Evolutionary conservation across 139 green algal species (phyloP).

Genomic region (Coelastrella sp.): DNA sequence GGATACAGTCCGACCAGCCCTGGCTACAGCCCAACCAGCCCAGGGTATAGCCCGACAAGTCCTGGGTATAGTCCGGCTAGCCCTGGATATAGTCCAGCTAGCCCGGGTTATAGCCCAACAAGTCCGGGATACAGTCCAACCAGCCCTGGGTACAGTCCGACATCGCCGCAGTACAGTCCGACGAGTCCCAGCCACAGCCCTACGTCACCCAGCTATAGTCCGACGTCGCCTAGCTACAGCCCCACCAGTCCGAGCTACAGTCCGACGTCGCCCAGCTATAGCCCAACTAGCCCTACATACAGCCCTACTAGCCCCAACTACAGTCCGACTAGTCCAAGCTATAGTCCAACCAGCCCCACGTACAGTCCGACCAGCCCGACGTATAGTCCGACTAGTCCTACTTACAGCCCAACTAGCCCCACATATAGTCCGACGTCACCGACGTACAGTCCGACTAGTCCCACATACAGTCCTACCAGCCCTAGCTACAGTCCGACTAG

Average conservation of each 20-base stretch:
- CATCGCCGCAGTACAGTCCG: slow-evolving; percentile 76
- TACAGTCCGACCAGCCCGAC: too few relatives aligned
- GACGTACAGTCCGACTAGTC: too few relatives aligned
- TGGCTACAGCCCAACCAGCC: slow-evolving; percentile 77
- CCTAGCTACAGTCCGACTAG: too few relatives aligned
- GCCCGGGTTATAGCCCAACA: slow-evolving; percentile 72
- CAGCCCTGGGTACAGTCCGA: slow-evolving; percentile 80
- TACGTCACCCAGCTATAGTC: slow-evolving; percentile 64
- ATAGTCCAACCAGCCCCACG: too few relatives aligned
- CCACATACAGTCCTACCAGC: too few relatives aligned
- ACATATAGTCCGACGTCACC: too few relatives aligned
- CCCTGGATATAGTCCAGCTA: slow-evolving; percentile 81
- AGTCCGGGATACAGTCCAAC: slow-evolving; percentile 79
- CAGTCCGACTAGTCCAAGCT: too few relatives aligned
- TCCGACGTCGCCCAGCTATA: too few relatives aligned
- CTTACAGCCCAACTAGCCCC: too few relatives aligned
- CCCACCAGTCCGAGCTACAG: slow-evolving; percentile 61
- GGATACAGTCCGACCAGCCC: slow-evolving; percentile 78
- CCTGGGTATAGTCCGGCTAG: slow-evolving; percentile 77
- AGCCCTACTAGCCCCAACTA: too few relatives aligned
- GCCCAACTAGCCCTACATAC: too few relatives aligned
- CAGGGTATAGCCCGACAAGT: slow-evolving; percentile 74
- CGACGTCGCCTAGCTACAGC: slow-evolving; percentile 75
- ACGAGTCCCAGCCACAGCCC: slow-evolving; percentile 72
- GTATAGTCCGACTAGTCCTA: too few relatives aligned